Percentiles rank a stretch among this genome's conserved stretches.
Conservation (phyloP, 805 yeast species). For the Isabelozyma gotoi region DNA sequence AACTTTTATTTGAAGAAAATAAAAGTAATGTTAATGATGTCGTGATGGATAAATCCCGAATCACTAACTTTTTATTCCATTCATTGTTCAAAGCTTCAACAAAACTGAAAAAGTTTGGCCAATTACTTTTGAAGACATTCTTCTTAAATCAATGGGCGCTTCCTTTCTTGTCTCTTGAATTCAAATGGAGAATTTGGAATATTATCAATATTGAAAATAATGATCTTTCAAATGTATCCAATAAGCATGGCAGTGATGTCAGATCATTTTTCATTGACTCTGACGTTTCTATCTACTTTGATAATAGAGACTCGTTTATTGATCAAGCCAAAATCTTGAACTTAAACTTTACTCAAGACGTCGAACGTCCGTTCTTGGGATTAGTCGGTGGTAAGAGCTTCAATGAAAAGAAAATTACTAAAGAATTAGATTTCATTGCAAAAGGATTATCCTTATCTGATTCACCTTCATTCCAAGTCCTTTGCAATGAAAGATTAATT, state of each 20-base stretch:
- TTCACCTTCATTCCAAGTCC: conserved; percentile 32
- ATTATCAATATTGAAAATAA: conserved; percentile 22
- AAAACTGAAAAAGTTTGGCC: conserved; percentile 53
- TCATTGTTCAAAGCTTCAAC: conserved; percentile 43
- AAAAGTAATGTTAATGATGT: conserved; percentile 24
- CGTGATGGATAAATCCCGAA: conserved; percentile 24
- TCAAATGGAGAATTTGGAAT: conserved; percentile 50
- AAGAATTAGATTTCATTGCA: conserved; percentile 62
- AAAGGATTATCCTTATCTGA: conserved; percentile 36
- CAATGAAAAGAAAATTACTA: conserved; percentile 51
- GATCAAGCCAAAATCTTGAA: conserved; percentile 46
- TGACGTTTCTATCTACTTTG: conserved; percentile 27
- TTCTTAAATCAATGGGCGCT: conserved; percentile 66
- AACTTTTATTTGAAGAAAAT: conserved; percentile 15
- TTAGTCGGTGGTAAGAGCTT: conserved; percentile 47
- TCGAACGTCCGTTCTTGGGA: conserved; percentile 60
- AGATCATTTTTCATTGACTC: conserved; percentile 28
- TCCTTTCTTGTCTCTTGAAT: conserved; percentile 30
- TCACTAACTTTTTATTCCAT: conserved; percentile 24
- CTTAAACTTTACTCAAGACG: conserved; percentile 44
- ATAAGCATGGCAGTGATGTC: conserved; percentile 26
- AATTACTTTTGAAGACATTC: conserved; percentile 55
- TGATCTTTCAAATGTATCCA: background rate
- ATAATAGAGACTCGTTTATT: conserved; percentile 45
- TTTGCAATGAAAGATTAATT: conserved; percentile 52